phyloP scores from a whole-genome alignment of 2,329 filamentous ascomycete species.

The Penicillium nordicum region DNA sequence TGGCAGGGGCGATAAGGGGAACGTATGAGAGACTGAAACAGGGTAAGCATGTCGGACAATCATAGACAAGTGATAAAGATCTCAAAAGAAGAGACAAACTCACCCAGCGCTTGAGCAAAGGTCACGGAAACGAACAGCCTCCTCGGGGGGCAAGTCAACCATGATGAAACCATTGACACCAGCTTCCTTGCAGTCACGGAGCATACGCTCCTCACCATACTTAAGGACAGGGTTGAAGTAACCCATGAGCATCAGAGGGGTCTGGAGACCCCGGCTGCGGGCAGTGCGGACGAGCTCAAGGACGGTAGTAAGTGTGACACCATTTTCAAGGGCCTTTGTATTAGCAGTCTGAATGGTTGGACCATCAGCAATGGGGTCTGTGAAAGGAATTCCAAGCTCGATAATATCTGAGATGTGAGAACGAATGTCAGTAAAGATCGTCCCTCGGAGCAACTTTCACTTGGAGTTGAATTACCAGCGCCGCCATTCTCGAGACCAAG shows the following conservation, averaged over 20 bases:
- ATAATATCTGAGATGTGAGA: slow-evolving; percentile 68
- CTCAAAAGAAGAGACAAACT: slow-evolving; percentile 9
- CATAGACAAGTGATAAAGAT: not conserved
- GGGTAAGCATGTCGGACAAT: not conserved
- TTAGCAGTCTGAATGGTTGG: slow-evolving; percentile 96
- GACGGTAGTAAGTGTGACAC: slow-evolving; percentile 75
- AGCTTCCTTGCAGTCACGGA: slow-evolving; percentile 77
- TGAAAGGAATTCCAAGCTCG: slow-evolving; percentile 94
- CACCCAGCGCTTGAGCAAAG: slow-evolving; percentile 35
- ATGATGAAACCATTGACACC: slow-evolving; percentile 96
- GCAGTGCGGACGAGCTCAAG: slow-evolving; percentile 82
- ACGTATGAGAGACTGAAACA: slow-evolving; percentile 76
- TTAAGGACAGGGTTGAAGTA: slow-evolving; percentile 97
- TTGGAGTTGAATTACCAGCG: slow-evolving; percentile 58
- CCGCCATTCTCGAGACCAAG: slow-evolving; percentile 90
- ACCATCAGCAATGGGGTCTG: slow-evolving; percentile 95
- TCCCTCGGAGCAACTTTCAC: not conserved
- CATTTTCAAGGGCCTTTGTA: slow-evolving; percentile 82
- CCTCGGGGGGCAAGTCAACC: slow-evolving; percentile 91
- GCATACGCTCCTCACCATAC: slow-evolving; percentile 87
- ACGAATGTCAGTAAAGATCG: slow-evolving; percentile 4
- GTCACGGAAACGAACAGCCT: slow-evolving; percentile 70
- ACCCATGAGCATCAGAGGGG: slow-evolving; percentile 91
- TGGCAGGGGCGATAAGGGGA: slow-evolving; percentile 91
- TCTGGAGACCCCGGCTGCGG: slow-evolving; percentile 69